Percentiles rank a stretch among this genome's conserved stretches.
phyloP scores from a whole-genome alignment of 371 early-diverging fungal genomes.

The Rhizomucor miehei region DNA sequence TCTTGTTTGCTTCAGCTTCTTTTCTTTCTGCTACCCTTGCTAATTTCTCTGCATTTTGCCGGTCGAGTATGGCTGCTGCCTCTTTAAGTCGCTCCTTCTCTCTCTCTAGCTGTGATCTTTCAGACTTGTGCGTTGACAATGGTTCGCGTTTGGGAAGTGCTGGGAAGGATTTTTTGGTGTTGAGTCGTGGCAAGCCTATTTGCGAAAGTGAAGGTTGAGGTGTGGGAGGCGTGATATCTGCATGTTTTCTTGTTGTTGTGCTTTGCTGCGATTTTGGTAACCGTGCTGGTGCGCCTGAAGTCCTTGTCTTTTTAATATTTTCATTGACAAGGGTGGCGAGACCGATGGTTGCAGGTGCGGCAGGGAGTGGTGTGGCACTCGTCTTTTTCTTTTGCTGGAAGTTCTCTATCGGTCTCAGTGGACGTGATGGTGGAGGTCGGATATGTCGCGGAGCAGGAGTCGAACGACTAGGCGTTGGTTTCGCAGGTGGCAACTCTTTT shows the following conservation, averaged over 20 bases:
- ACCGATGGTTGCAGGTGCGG: too few relatives aligned
- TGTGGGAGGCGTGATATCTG: constrained; percentile 9
- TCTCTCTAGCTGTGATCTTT: constrained; percentile 5
- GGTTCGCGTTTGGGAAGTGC: constrained; percentile 2
- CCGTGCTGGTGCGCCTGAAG: background rate
- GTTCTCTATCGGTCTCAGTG: too few relatives aligned
- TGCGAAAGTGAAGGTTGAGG: constrained; percentile 12
- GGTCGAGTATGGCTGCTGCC: constrained; percentile 5
- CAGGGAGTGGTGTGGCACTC: too few relatives aligned
- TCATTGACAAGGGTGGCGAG: too few relatives aligned
- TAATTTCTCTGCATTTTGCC: background rate
- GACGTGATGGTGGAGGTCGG: background rate
- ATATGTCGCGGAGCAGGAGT: constrained; percentile 4
- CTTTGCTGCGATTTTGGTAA: background rate
- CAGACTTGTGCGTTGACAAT: background rate
- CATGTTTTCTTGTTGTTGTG: background rate
- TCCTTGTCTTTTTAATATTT: too few relatives aligned
- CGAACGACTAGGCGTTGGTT: constrained; percentile 9
- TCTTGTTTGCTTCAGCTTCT: constrained; percentile 1
- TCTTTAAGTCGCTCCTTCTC: constrained; percentile 12
- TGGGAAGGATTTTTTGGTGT: background rate
- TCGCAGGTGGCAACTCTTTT: background rate
- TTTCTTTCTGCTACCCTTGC: background rate
- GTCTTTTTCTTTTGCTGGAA: too few relatives aligned
- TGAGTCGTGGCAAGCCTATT: background rate